These are phyloP conservation scores for Omphalea diandra DNA, from an alignment of 441 rosid species.

Conservation along the genomic window DNA sequence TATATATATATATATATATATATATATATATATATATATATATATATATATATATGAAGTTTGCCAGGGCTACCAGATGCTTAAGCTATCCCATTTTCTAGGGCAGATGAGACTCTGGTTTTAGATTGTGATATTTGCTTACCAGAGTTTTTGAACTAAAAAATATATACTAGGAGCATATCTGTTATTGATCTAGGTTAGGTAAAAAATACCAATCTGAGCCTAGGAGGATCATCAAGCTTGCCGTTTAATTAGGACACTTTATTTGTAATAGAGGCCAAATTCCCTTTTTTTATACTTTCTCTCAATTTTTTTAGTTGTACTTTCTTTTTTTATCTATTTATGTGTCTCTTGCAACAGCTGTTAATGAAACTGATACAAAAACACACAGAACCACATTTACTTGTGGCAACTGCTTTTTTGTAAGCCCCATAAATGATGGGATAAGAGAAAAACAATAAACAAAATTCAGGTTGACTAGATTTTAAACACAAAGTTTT, in stretches of 20 bases:
- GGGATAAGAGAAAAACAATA: slow-evolving; percentile 69
- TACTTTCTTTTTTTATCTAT: slow-evolving; percentile 15
- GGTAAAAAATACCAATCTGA: neutral
- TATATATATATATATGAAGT: too few relatives aligned
- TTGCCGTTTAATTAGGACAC: neutral
- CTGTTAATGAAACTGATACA: slow-evolving; percentile 21
- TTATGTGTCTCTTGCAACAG: slow-evolving; percentile 8
- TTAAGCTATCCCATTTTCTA: too few relatives aligned
- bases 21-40: too few relatives aligned
- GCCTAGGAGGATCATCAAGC: neutral
- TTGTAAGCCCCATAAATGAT: slow-evolving; percentile 71
- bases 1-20: too few relatives aligned
- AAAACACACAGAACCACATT: slow-evolving; percentile 25
- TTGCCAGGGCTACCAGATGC: too few relatives aligned
- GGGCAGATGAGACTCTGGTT: too few relatives aligned
- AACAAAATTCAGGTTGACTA: slow-evolving; percentile 45
- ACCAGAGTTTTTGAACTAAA: neutral
- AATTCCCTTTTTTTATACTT: neutral
- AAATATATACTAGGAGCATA: neutral
- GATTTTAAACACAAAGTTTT: slow-evolving; percentile 78
- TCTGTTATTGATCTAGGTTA: neutral
- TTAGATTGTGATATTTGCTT: too few relatives aligned
- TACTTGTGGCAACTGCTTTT: slow-evolving; percentile 81
- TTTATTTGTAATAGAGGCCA: neutral
- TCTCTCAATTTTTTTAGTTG: slow-evolving; percentile 8